Conservation (phyloP, 148 eudicot genomes). For the Hydrangea macrophylla region DNA sequence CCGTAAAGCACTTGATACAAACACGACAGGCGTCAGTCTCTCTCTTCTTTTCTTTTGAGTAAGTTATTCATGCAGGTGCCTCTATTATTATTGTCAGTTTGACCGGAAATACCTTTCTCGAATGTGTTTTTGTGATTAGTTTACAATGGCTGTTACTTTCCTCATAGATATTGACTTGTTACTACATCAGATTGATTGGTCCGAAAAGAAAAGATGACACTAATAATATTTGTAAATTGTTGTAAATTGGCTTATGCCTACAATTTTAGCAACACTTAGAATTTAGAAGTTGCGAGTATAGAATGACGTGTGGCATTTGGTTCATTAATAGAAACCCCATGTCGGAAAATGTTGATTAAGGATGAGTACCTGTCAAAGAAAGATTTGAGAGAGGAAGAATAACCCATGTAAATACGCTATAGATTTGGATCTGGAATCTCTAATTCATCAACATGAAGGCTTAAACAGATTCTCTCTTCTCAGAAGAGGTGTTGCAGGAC, state of each 20-base stretch:
- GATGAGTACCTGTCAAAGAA: not conserved
- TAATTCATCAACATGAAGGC: not conserved
- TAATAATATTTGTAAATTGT: not conserved
- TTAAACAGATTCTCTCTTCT: too few relatives aligned
- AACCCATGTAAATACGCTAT: not conserved
- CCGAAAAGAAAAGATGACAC: not conserved
- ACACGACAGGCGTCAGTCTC: conserved; percentile 90
- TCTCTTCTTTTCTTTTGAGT: conserved; percentile 97
- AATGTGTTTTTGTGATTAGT: not conserved
- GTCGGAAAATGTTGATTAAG: not conserved
- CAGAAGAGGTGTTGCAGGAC: too few relatives aligned
- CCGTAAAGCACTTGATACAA: conserved; percentile 61
- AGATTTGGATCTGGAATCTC: not conserved
- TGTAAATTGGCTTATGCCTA: not conserved
- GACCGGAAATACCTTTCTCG: not conserved
- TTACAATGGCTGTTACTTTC: not conserved
- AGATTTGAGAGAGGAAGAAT: not conserved
- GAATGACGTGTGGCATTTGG: not conserved
- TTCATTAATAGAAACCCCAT: not conserved
- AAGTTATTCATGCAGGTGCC: conserved; percentile 21
- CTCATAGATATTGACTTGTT: not conserved
- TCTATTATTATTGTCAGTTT: not conserved
- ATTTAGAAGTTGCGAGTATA: not conserved
- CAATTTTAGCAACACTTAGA: not conserved
- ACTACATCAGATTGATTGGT: not conserved